Base-by-base conservation (phyloP, 129 eudicot species). In the Escallonia herrerae region DNA sequence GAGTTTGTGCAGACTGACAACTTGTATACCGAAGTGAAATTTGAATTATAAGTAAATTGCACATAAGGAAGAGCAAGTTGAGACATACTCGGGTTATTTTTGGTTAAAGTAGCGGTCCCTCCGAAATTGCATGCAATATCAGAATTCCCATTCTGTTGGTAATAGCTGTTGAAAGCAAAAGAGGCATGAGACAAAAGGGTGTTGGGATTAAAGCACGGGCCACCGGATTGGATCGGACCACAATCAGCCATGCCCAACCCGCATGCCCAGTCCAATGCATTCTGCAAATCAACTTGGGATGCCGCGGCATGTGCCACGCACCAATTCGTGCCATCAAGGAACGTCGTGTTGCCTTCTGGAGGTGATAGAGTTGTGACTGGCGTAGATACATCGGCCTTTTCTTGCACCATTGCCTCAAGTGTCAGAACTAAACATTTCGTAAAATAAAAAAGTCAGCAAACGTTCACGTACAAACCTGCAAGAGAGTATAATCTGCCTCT, bases 281-380 rank as follows among this genome's bases (percentile, higher is more conserved):
- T 76, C 58, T 87, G 90, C 55, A 87, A 55, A 62, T 87, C 90
- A 0, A 6, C n/a, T 47, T 76, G 79, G n/a, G 87, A 46, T 49
- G 72, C 81, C 15, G 71, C 63, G 0, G 90, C 75, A 33, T 66
- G 72, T 51, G 95, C 95, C 43, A 87, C 83, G 62, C 95, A 87
- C 95, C 95, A 87, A 13, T 71, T 72, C 13, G 82, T 66, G 59
- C 90, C 87, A 56, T 55, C 89, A 2, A 83, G 66, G 72, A 86
- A 86, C 15, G 95, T 75, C 67, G 86, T 86, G 74, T 86, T 86
- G 51, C 95, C 95, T 73, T 86, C 95, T 40, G 86, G 95, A 47
- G 89, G 89, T 7, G 89, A 67, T 48, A 73, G 70, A 15, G 74
- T 52, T 8, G 78, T 14, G 0, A 62, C 11, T 5, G 82, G 78